phyloP scores from a whole-genome alignment of 2,329 filamentous ascomycete species.

The Neospermospora avenae region DNA sequence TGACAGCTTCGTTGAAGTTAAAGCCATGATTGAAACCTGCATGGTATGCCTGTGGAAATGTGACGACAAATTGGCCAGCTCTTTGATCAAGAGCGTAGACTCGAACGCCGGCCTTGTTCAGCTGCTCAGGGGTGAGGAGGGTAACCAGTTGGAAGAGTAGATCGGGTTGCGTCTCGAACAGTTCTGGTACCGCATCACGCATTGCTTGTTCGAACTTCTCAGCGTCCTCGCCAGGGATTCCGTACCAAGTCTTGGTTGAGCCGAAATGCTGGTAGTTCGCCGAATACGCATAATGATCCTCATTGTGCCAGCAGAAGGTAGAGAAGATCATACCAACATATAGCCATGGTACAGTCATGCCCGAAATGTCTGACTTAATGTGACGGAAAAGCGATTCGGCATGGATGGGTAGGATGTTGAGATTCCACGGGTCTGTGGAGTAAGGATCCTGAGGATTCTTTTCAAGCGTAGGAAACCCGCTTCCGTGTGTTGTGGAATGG shows the following conservation, averaged over 20 bases:
- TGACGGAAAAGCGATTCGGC: conserved; percentile 91
- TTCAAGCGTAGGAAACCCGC: conserved; percentile 92
- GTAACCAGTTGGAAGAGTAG: conserved; percentile 97
- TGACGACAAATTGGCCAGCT: conserved; percentile 93
- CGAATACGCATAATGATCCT: conserved; percentile 97
- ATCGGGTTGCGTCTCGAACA: conserved; percentile 96
- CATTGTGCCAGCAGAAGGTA: conserved; percentile 99
- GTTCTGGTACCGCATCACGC: conserved; percentile 88
- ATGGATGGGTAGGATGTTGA: conserved; percentile 88
- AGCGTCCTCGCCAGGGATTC: conserved; percentile 89
- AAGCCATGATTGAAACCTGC: conserved; percentile 98
- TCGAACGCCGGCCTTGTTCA: conserved; percentile 87
- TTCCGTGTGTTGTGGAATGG: conserved; percentile 95
- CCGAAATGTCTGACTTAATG: conserved; percentile 97
- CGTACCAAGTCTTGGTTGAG: conserved; percentile 98
- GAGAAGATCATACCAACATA: conserved; percentile 99
- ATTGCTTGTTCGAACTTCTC: conserved; percentile 95
- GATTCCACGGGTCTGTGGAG: conserved; percentile 89
- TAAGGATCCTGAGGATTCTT: conserved; percentile 84
- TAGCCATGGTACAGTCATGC: conserved; percentile 98
- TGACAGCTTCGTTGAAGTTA: conserved; percentile 98
- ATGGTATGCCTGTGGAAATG: conserved; percentile 95
- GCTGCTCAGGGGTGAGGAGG: conserved; percentile 84
- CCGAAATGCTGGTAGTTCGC: conserved; percentile 98
- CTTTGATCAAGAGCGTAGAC: conserved; percentile 96